A percentile compares a stretch with the other conserved stretches of the same genome.
phyloP scores from a whole-genome alignment of 106 monocot species.

The Gastrodia elata region DNA sequence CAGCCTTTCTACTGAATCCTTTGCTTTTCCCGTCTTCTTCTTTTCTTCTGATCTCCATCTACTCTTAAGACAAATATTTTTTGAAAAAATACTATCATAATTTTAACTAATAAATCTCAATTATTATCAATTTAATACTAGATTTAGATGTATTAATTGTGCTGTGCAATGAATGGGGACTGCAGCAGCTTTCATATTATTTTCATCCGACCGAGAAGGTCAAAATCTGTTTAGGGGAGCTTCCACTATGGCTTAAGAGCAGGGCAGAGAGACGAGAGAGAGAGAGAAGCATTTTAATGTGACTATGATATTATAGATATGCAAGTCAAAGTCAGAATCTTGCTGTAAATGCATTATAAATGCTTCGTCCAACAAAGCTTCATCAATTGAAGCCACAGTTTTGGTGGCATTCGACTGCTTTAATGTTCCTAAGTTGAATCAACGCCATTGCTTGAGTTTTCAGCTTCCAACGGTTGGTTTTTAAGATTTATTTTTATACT shows the following conservation, averaged over 20 bases:
- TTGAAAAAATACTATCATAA: background rate
- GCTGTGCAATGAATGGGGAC: too few relatives aligned
- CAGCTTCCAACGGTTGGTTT: too few relatives aligned
- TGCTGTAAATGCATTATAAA: constrained; percentile 6
- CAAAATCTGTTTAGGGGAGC: constrained; percentile 1
- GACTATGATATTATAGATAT: background rate
- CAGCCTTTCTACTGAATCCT: background rate
- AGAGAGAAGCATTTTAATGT: background rate
- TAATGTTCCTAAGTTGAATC: too few relatives aligned
- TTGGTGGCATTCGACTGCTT: too few relatives aligned
- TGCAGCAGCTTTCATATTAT: too few relatives aligned
- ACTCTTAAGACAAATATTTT: too few relatives aligned
- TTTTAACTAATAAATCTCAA: too few relatives aligned
- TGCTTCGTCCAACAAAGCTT: background rate
- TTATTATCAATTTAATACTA: too few relatives aligned
- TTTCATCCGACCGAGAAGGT: background rate
- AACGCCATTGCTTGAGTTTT: too few relatives aligned
- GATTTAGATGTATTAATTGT: too few relatives aligned
- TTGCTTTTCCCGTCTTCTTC: background rate
- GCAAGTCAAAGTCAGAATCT: constrained; percentile 1
- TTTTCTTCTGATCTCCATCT: background rate
- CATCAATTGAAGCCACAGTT: too few relatives aligned
- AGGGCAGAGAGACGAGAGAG: background rate
- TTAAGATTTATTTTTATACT: too few relatives aligned
- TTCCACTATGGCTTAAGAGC: background rate